Base-by-base conservation (phyloP, 345 rosid genomes). In the Anastatica hierochuntica region DNA sequence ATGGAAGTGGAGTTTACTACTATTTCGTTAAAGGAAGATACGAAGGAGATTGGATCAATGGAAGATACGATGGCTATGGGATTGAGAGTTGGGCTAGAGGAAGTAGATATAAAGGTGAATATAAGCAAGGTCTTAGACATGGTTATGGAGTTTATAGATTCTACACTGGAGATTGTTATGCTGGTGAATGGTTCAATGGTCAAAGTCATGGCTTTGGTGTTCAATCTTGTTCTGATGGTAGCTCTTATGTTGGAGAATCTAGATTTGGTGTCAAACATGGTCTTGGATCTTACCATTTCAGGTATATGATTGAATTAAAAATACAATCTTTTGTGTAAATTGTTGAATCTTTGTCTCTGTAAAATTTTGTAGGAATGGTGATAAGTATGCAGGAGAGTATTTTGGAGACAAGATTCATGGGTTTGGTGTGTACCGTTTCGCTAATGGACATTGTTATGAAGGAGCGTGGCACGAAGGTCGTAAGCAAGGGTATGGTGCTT, bases 381-480 rank as follows among this genome's bases (percentile, higher is more conserved):
- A 92, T 72, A 72, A 66, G 73, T 92, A 88, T 47, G 84, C 86
- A 2, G 96, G 98, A 13, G 98, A 92, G 66, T 92, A 87, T 40
- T 92, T 88, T 34, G 90, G 96, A 20, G 98, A 92, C 60, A 88
- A 85, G 58, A 76, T 92, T 29, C 94, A 92, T 27, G 98, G 98
- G 0, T 92, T 92, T 21, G 96, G 96, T 30, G 83, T 83, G 20
- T 92, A 92, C 67, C 94, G 72, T 56, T 92, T 92, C 13, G 84
- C 84, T 15, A 84, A 85, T 58, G 94, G 96, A 24, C 98, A 92
- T 54, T 81, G 90, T 64, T 88, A 92, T 0, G 96, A 92, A 69
- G 98, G 98, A 2, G 87, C 98, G 2, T 92, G 98, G 98, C 98
- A 92, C 24, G 98, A 90, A 74, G 96, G 96, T 11, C 77, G 77